phyloP scores from a whole-genome alignment of 2,329 filamentous ascomycete genomes.

The Sporothrix protearum region DNA sequence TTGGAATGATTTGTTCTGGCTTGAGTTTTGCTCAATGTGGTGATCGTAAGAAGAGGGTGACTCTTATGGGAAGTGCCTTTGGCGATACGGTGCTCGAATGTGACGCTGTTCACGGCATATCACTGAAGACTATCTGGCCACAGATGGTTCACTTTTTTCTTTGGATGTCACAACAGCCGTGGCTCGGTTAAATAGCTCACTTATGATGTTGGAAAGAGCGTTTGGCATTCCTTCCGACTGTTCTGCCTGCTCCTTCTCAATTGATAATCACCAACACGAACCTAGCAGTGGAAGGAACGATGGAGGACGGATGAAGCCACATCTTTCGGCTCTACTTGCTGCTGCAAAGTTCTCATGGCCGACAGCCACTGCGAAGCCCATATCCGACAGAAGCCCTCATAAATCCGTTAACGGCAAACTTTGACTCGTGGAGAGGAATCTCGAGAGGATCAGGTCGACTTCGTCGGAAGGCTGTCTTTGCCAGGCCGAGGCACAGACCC shows the following conservation, averaged over 20 bases:
- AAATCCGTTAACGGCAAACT: background rate
- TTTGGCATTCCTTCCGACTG: background rate
- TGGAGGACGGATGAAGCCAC: background rate
- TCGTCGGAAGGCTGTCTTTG: background rate
- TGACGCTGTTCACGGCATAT: background rate
- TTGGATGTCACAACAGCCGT: background rate
- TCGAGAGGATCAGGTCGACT: background rate
- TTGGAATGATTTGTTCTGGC: too few species aligned
- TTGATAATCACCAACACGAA: background rate
- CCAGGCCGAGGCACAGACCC: constrained; percentile 9
- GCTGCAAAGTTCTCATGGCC: too few species aligned
- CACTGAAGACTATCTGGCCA: too few species aligned
- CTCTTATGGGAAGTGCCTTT: background rate
- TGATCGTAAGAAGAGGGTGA: too few species aligned
- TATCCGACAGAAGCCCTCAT: background rate
- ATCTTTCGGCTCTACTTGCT: background rate
- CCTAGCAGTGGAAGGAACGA: background rate
- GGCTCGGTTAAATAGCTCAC: background rate
- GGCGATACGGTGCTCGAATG: background rate
- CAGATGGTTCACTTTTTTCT: background rate
- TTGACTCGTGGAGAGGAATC: background rate
- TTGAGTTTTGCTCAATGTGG: too few species aligned
- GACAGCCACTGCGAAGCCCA: background rate
- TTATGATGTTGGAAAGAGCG: background rate
- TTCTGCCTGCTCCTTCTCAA: background rate